phyloP scores from a whole-genome alignment of 257 asterid genomes.

The Cruciata laevipes region DNA sequence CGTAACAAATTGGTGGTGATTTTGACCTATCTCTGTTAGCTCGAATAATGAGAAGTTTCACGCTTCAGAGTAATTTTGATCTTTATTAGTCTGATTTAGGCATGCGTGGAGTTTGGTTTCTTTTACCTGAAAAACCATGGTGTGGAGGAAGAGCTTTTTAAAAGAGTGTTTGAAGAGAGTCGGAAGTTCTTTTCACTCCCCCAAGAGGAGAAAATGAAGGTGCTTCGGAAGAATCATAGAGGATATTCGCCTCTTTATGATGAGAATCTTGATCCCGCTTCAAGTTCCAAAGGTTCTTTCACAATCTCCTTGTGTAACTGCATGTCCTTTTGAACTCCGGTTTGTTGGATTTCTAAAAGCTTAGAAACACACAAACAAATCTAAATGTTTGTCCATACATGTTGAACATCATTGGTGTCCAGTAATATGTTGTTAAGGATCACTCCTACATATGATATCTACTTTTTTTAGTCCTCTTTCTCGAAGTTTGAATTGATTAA shows the following conservation, averaged over 20 bases:
- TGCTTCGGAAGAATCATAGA: constrained; percentile 30
- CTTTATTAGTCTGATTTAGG: constrained; percentile 21
- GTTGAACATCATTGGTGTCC: neutral
- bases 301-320: neutral
- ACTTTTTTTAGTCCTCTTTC: neutral
- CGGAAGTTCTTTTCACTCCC: constrained; percentile 35
- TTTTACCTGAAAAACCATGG: constrained; percentile 60
- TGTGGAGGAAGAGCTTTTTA: constrained; percentile 32
- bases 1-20: neutral
- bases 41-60: neutral
- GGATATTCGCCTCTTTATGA: constrained; percentile 50
- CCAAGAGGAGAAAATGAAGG: constrained; percentile 37
- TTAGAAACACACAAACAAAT: no score
- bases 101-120: constrained; percentile 47
- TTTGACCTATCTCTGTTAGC: no score
- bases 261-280: constrained; percentile 43
- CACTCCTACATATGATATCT: neutral
- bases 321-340: neutral
- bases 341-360: neutral
- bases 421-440: neutral
- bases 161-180: constrained; percentile 35
- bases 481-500: neutral
- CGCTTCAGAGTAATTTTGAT: neutral
- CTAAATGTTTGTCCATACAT: neutral
- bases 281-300: constrained; percentile 34